Conservation (phyloP, 306 rosid genomes). For the Vigna angularis region DNA sequence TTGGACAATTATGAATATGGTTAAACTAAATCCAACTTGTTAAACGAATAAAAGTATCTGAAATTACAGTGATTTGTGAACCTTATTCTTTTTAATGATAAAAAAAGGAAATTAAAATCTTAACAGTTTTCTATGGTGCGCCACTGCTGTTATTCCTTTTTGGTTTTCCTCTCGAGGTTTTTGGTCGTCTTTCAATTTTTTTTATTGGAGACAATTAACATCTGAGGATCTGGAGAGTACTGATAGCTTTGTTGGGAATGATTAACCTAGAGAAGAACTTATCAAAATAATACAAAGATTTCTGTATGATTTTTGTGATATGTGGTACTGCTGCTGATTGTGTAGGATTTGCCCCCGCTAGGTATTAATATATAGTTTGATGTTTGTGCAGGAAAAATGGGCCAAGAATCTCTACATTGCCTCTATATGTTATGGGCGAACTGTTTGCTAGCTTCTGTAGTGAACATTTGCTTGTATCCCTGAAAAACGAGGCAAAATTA, state of each 20-base stretch:
- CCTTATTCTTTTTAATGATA: background rate
- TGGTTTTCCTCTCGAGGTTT: background rate
- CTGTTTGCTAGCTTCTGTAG: slow-evolving; percentile 74
- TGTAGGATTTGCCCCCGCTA: background rate
- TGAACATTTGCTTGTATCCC: slow-evolving; percentile 47
- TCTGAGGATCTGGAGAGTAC: slow-evolving; percentile 9
- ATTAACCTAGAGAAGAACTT: background rate
- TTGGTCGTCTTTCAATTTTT: background rate
- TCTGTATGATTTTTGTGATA: background rate
- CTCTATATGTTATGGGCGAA: slow-evolving; percentile 89
- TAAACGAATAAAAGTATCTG: background rate
- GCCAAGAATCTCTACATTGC: slow-evolving; percentile 93
- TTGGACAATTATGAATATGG: slow-evolving; percentile 8
- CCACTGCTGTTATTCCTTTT: background rate
- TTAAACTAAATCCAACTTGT: background rate
- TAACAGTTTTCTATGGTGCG: background rate
- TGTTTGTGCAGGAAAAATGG: slow-evolving; percentile 85
- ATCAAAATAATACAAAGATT: background rate
- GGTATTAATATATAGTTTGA: slow-evolving; percentile 20
- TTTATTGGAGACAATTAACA: background rate
- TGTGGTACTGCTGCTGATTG: slow-evolving; percentile 1
- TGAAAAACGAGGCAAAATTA: slow-evolving; percentile 45
- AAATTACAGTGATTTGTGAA: background rate
- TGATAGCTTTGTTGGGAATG: slow-evolving; percentile 19
- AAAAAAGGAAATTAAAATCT: background rate